Percentiles rank a stretch among this genome's conserved stretches.
phyloP scores from a whole-genome alignment of 495 filamentous ascomycete genomes.

The Penicillium cinerascens region DNA sequence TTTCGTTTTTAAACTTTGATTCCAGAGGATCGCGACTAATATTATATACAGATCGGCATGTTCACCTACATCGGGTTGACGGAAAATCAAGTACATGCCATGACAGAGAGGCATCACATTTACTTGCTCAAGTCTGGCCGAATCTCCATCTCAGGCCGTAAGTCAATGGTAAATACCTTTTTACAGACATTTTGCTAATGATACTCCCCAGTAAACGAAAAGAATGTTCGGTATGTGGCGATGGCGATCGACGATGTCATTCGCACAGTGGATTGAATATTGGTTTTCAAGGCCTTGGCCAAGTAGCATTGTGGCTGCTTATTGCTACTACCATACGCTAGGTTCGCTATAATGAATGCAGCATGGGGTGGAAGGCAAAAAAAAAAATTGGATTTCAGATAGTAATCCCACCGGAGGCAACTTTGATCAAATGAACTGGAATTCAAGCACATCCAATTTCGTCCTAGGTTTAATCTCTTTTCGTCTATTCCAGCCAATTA shows the following conservation, averaged over 20 bases:
- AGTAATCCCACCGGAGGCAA: no score
- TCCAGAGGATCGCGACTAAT: not conserved
- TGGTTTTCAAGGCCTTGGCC: not conserved
- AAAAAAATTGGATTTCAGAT: no score
- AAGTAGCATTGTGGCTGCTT: no score
- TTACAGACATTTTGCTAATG: not conserved
- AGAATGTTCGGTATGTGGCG: not conserved
- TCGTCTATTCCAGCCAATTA: no score
- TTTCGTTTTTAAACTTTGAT: no score
- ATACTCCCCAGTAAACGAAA: not conserved
- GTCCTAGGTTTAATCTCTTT: no score
- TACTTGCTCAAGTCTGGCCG: constrained; percentile 23
- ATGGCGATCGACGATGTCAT: not conserved
- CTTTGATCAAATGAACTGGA: no score
- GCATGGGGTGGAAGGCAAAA: no score
- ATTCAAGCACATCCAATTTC: no score
- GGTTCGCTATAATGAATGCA: no score
- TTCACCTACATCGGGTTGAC: constrained; percentile 26
- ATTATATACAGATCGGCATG: constrained; percentile 27
- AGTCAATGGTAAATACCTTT: not conserved
- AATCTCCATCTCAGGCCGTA: constrained; percentile 3
- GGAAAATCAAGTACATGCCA: constrained; percentile 13
- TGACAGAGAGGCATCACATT: constrained; percentile 21
- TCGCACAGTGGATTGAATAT: not conserved
- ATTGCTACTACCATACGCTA: no score